Conservation (phyloP, 495 filamentous ascomycete species). For the Trichoderma virens region DNA sequence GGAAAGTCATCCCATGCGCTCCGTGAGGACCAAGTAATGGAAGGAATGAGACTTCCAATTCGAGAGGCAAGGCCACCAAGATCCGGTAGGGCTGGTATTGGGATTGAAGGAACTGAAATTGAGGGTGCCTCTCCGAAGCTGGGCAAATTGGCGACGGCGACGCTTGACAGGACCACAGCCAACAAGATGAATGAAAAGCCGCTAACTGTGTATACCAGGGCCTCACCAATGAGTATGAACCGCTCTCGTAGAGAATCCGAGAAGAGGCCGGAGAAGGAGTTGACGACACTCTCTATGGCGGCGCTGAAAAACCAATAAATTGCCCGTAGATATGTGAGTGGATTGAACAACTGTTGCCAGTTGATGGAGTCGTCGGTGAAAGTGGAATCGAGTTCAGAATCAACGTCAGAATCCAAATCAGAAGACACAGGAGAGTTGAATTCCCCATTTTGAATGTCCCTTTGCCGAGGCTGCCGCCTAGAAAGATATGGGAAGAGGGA, state of each 20-base stretch:
- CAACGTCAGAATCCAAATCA: background rate
- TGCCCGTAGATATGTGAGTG: constrained; percentile 2
- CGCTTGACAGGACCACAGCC: background rate
- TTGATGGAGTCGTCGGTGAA: background rate
- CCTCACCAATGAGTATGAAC: background rate
- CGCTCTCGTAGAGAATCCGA: background rate
- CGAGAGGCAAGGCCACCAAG: background rate
- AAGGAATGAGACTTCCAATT: background rate
- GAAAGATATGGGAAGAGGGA: background rate
- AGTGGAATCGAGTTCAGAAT: background rate
- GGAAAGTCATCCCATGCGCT: constrained; percentile 2
- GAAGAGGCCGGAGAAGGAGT: background rate
- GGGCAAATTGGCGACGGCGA: background rate
- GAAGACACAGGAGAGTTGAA: background rate
- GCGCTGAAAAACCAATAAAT: background rate
- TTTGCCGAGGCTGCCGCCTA: background rate
- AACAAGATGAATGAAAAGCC: background rate
- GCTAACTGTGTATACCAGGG: background rate
- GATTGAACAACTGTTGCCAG: constrained; percentile 3
- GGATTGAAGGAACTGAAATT: background rate
- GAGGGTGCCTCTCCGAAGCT: background rate
- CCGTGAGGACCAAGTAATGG: background rate
- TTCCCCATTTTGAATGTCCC: background rate
- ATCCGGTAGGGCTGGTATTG: background rate
- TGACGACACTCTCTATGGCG: background rate